Evolutionary conservation across 2,329 filamentous ascomycete species (phyloP), one percentile per base, ranked within the genome.

Genomic region (Chalaropsis ovoidea): DNA sequence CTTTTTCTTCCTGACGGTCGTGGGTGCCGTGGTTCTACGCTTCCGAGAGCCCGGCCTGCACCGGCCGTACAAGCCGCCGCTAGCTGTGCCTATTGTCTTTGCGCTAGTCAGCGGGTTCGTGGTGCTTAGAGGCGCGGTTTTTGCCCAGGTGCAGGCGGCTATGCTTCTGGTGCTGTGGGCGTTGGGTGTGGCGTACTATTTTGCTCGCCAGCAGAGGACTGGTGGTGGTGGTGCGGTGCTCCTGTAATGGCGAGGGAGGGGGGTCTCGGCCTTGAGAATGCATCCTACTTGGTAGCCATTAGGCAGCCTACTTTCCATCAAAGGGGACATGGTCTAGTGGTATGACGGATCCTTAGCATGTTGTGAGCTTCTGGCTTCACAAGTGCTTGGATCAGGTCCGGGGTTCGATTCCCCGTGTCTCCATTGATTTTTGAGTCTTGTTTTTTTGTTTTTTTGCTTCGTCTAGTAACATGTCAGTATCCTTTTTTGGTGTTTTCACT

Each of bases 1-100:
- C 0, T 86, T 86, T 72, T 86, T 86, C 74, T 84, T 86, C 70
- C 76, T 85, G 39, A 83, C 83, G 0, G 83, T 86, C 0, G 70
- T 85, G 0, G 84, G 83, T 0, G 79, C 82, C 1, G 75, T 86
- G 10, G 73, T 85, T 17, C 72, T 86, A 54, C 78, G 84, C 13
- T 78, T 78, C 65, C 77, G 81, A 0, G 82, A 86, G 70, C 84
- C 83, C 0, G 71, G 74, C 0, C 74, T 86, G 2, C 69, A 75
- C 0, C 73, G 84, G 11, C 83, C 84, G 0, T 86, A 86, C 70
- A 81, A 80, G 71, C 80, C 83, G 0, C 72, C 75, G 15, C 70
- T 84, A 0, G 27, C 79, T 2, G 75, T 84, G 10, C 83, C 83
- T 0, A 63, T 78, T 0, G 70, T 79, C 0, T 86, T 86, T 68